Evolutionary conservation across 1,284 basidiomycete genomes (phyloP), one percentile per base, ranked within the genome.

Genomic region (Cutaneotrichosporon cutaneum): DNA sequence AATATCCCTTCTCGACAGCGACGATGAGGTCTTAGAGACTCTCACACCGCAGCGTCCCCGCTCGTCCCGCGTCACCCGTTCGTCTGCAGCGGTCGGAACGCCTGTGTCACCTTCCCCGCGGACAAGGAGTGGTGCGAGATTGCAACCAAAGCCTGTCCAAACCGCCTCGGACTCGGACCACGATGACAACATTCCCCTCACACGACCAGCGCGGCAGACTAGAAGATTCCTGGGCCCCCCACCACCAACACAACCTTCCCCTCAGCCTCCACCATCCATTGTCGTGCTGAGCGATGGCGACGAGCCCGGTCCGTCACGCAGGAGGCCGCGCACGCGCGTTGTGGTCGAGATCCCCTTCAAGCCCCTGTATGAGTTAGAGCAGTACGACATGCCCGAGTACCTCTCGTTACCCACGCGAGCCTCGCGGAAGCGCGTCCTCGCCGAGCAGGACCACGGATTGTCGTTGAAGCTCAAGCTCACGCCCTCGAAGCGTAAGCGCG

Each of bases 401-500:
- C 32, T 50, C 3, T 16, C 45, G 16, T 44, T 35, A 11, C 56
- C 56, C 11, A 50, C 56, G 6, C 18, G 21, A 16, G 11, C 13
- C 21, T 48, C 45, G 22, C 56, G 56, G 14, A n/a, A 32, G 22
- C 56, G 56, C 21, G 33, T 57, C 16, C 56, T 57, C 22, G 56
- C 30, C 21, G 8, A 48, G 14, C 47, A 48, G 33, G 56, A 50
- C 45, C 9, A 18, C 8, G 52, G 21, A 3, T 26, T 4, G 5
- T 9, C 22, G 6, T 24, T 9, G 9, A 18, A 36, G 14, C 35
- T 32, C 24, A n/a, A 18, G n/a, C 30, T 44, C 24, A 53, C 32
- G 53, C 53, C 36, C 2, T 54, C 53, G 4, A 39, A 24, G 33
- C 24, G 35, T 4, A 24, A 39, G 21, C 52, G 27, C 10, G 5